Conservation (phyloP, 2,329 filamentous ascomycete genomes). For the Alternaria metachromatica region DNA sequence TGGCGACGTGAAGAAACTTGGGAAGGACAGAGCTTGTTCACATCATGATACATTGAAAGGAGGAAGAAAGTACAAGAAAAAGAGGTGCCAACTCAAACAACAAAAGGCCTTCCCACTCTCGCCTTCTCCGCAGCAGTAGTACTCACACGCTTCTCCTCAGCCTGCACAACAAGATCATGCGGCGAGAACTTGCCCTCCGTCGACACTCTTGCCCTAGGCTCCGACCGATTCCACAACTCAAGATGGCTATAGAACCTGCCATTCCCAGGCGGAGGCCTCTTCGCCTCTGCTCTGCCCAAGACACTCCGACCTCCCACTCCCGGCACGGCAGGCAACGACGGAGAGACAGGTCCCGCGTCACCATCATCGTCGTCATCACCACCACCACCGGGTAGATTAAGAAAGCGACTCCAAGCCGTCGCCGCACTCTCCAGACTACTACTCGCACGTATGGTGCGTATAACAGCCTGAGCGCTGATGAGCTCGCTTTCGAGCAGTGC, state of each 20-base stretch:
- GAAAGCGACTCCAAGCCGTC: slow-evolving; percentile 38
- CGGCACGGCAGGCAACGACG: not conserved
- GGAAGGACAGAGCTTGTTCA: not conserved
- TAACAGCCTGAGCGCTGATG: slow-evolving; percentile 32
- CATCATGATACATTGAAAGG: not conserved
- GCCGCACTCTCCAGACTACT: slow-evolving; percentile 40
- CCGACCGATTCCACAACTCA: slow-evolving; percentile 34
- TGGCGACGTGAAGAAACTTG: no score
- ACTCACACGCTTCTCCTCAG: slow-evolving; percentile 1
- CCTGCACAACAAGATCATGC: slow-evolving; percentile 4
- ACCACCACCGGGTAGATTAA: slow-evolving; percentile 39
- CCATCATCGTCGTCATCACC: not conserved
- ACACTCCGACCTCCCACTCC: not conserved
- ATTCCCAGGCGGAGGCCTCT: slow-evolving; percentile 12
- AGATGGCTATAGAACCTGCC: slow-evolving; percentile 34
- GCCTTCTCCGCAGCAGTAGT: slow-evolving; percentile 2
- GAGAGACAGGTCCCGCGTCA: not conserved
- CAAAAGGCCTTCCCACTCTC: slow-evolving; percentile 13
- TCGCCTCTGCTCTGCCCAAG: not conserved
- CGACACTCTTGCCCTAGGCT: not conserved
- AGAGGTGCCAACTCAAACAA: slow-evolving; percentile 8
- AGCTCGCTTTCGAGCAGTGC: slow-evolving; percentile 35
- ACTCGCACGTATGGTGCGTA: slow-evolving; percentile 47
- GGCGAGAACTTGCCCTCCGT: not conserved
- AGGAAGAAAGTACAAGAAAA: not conserved